phyloP scores from a whole-genome alignment of 2,329 filamentous ascomycete species.

The Pseudogymnoascus sp. region DNA sequence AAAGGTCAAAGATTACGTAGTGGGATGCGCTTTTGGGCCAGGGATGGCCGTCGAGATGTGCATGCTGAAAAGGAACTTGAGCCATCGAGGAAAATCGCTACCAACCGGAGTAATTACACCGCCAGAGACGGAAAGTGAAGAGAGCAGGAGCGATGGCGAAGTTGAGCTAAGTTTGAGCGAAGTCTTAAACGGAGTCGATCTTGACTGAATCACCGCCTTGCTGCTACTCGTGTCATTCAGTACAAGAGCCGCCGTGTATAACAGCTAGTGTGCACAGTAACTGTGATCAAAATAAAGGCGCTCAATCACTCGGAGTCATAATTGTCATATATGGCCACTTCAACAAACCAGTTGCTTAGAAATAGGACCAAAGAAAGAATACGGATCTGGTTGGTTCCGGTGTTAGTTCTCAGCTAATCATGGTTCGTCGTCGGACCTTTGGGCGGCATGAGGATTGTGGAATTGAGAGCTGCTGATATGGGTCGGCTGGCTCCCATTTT shows the following conservation, averaged over 20 bases:
- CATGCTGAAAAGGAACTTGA: slow-evolving; percentile 43
- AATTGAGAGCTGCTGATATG: too few species aligned
- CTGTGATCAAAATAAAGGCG: not conserved
- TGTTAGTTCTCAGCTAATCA: not conserved
- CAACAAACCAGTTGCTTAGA: not conserved
- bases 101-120: slow-evolving; percentile 25
- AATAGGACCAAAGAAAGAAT: not conserved
- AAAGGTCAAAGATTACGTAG: slow-evolving; percentile 48
- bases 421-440: not conserved
- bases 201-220: slow-evolving; percentile 21
- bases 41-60: slow-evolving; percentile 64
- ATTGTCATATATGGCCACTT: not conserved
- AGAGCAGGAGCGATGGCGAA: slow-evolving; percentile 24
- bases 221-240: not conserved
- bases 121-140: slow-evolving; percentile 25
- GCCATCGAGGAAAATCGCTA: slow-evolving; percentile 21
- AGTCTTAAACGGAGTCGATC: slow-evolving; percentile 26
- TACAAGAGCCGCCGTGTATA: not conserved
- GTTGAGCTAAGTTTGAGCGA: slow-evolving; percentile 22
- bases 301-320: not conserved
- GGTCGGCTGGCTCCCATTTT: not conserved
- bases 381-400: not conserved
- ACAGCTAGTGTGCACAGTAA: not conserved
- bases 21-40: slow-evolving; percentile 64
- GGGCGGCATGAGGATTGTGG: not conserved